Evolutionary conservation across 1,284 basidiomycete genomes (phyloP).

Genomic region (Xanthoconium separans): DNA sequence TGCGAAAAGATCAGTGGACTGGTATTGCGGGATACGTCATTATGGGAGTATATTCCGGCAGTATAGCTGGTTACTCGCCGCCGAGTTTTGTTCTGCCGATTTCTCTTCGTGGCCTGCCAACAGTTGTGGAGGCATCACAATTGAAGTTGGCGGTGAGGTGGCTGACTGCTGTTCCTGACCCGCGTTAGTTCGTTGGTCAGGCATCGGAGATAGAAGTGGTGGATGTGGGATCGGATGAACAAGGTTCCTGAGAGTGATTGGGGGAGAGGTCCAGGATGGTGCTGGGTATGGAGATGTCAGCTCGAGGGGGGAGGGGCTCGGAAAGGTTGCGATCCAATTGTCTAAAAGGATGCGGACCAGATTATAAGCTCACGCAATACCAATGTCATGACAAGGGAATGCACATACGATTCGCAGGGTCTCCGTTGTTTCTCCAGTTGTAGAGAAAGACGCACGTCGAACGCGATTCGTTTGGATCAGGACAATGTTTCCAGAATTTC

Average conservation of each 20-base stretch:
- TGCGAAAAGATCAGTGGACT: conserved; percentile 18
- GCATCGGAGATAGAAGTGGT: neutral
- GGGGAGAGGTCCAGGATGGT: conserved; percentile 24
- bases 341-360: conserved; percentile 13
- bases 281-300: conserved; percentile 27
- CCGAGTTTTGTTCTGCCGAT: neutral
- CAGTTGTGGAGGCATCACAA: neutral
- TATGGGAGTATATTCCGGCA: neutral
- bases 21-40: neutral
- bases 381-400: neutral
- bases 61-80: conserved; percentile 2
- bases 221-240: conserved; percentile 27
- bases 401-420: conserved; percentile 31
- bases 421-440: conserved; percentile 33
- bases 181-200: neutral
- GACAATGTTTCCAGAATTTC: conserved; percentile 6
- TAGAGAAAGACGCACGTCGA: conserved; percentile 30
- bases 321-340: conserved; percentile 25
- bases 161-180: neutral
- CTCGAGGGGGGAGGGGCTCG: conserved; percentile 1
- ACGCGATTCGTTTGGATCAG: conserved; percentile 8
- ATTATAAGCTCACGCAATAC: neutral
- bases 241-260: conserved; percentile 17
- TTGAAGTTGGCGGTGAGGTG: neutral
- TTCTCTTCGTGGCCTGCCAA: neutral